A percentile compares a stretch with the other conserved stretches of the same genome.
Conservation (phyloP, 805 yeast genomes). For the Sugiyamaella americana region DNA sequence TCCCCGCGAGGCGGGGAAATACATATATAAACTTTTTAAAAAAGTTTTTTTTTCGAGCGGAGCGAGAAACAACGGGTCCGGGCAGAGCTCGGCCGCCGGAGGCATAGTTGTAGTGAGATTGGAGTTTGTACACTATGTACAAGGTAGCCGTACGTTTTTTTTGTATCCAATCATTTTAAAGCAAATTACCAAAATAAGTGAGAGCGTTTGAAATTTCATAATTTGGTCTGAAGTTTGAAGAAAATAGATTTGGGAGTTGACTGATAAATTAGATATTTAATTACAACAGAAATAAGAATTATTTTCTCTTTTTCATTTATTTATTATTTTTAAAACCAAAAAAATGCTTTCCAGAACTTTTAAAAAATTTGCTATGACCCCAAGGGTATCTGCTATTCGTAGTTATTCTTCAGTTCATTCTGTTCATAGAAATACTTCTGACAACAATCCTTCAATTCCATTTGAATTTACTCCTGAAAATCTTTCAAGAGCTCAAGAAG, state of each 20-base stretch:
- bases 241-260: too few species aligned
- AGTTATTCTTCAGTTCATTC: slow-evolving; percentile 25
- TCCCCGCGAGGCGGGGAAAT: background rate
- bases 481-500: slow-evolving; percentile 58
- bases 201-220: background rate
- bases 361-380: background rate
- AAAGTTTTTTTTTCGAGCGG: slow-evolving; percentile 2
- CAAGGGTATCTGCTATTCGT: too few species aligned
- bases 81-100: background rate
- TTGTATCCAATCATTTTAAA: background rate
- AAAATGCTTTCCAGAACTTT: slow-evolving; percentile 4
- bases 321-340: slow-evolving; percentile 32
- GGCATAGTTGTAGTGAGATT: slow-evolving; percentile 2
- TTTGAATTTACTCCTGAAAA: slow-evolving; percentile 70
- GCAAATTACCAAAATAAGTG: background rate
- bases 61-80: background rate
- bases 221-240: too few species aligned
- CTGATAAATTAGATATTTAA: too few species aligned
- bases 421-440: slow-evolving; percentile 68
- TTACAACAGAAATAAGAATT: too few species aligned
- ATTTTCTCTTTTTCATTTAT: slow-evolving; percentile 40
- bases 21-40: background rate
- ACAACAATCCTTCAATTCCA: slow-evolving; percentile 60
- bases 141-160: background rate
- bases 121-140: too few species aligned